Evolutionary conservation across 257 asterid species (phyloP).

Genomic region (Dorcoceras hygrometricum): DNA sequence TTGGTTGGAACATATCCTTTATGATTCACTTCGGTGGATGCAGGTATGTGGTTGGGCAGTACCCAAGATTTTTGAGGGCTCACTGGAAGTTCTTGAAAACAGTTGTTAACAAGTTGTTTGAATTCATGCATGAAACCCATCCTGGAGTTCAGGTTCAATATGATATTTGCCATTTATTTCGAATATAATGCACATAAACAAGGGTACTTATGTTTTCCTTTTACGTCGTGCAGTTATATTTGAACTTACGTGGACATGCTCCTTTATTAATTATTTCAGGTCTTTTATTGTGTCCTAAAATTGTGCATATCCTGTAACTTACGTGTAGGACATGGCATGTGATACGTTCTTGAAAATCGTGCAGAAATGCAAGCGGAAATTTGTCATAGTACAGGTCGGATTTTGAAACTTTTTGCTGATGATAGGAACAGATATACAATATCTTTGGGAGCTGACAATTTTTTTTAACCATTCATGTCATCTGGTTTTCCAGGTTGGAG

Average conservation of each 20-base stretch:
- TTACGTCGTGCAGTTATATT: slow-evolving; percentile 15
- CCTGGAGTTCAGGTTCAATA: slow-evolving; percentile 96
- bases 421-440: slow-evolving; percentile 12
- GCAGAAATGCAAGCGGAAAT: slow-evolving; percentile 98
- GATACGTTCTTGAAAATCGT: slow-evolving; percentile 97
- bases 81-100: slow-evolving; percentile 99
- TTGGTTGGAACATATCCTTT: not conserved
- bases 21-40: slow-evolving; percentile 17
- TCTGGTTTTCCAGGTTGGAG: slow-evolving; percentile 72
- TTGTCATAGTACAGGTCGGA: slow-evolving; percentile 78
- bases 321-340: slow-evolving; percentile 92
- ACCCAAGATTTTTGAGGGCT: slow-evolving; percentile 97
- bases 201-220: not conserved
- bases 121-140: slow-evolving; percentile 98
- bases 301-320: slow-evolving; percentile 16
- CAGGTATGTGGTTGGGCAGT: slow-evolving; percentile 99
- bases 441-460: not conserved
- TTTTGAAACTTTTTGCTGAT: slow-evolving; percentile 5
- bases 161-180: not conserved
- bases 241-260: not conserved
- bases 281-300: slow-evolving; percentile 4
- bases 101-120: slow-evolving; percentile 95
- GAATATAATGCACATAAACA: slow-evolving; percentile 13
- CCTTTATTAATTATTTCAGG: not conserved
- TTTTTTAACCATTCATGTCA: slow-evolving; percentile 15